Evolutionary conservation across 257 asterid species (phyloP), one percentile per base, ranked within the genome.

Genomic region (Solanum lignicaule): DNA sequence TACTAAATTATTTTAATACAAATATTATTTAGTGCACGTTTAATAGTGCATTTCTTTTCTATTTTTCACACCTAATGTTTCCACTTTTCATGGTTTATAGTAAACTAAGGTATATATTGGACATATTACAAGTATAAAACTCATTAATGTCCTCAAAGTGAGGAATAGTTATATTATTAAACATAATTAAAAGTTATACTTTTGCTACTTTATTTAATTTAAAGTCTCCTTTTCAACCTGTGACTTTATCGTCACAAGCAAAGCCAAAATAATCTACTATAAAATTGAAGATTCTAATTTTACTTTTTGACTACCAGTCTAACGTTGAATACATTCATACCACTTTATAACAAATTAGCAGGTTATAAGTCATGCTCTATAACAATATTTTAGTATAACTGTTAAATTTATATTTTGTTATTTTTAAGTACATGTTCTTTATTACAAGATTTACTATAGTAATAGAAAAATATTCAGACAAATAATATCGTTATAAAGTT

Each of bases 281-380:
- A 18, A 73, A 73, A 33, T 73, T 73, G 15, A 16, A 73, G 27
- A 73, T 73, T 73, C 8, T n/a, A n/a, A 65, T 55, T 55, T 55
- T 55, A 0, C 66, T 55, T 55, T 55, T 55, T 55, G 66, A 55
- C 66, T 55, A 55, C 25, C 66, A 55, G 20, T 55, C 5, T 55
- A 55, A 55, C 0, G n/a, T 20, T 55, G 66, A 55, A 55, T 20
- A 55, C 65, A 20, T 55, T 55, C 65, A 55, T 20, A 48, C n/a
- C 5, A 55, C n/a, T 18, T 55, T 7, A 55, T 16, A 6, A 52
- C 0, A 6, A 5, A 52, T 6, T 2, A 55, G 11, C 2, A 55
- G 2, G 5, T 20, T 0, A 55, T 0, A 0, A 0, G 0, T 25
- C 0, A 66, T 25, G 10, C 0, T 25, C 4, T 25, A 66, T 66